A percentile compares a stretch with the other conserved stretches of the same genome.
These are phyloP conservation scores for Priceomyces castillae DNA, from an alignment of 805 yeast genomes.

Conservation along the genomic window DNA sequence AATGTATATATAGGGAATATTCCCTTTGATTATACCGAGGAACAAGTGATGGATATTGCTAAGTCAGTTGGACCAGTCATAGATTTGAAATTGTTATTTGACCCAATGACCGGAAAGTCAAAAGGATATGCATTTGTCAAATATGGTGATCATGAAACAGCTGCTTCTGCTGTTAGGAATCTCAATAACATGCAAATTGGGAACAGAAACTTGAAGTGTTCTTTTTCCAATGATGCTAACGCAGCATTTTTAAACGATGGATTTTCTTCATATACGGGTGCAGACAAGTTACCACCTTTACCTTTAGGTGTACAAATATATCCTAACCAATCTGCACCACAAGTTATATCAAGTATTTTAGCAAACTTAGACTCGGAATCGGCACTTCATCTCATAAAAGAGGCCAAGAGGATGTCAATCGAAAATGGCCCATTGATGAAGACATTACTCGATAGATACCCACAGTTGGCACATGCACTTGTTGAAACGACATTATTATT, in stretches of 20 bases:
- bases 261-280: conserved; percentile 13
- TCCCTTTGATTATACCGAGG: conserved; percentile 92
- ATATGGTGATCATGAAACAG: conserved; percentile 79
- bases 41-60: conserved; percentile 85
- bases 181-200: conserved; percentile 69
- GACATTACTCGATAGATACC: conserved; percentile 61
- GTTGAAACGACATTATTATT: conserved; percentile 60
- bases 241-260: conserved; percentile 11
- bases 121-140: conserved; percentile 89
- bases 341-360: conserved; percentile 46
- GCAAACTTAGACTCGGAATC: conserved; percentile 46
- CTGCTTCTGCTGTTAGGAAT: conserved; percentile 87
- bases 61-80: conserved; percentile 85
- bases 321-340: conserved; percentile 39
- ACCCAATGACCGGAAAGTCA: conserved; percentile 84
- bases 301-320: conserved; percentile 42
- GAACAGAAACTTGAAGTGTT: conserved; percentile 67
- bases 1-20: conserved; percentile 77
- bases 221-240: conserved; percentile 55
- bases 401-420: conserved; percentile 57
- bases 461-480: conserved; percentile 79
- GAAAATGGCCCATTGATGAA: conserved; percentile 58
- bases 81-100: conserved; percentile 73
- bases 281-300: conserved; percentile 34
- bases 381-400: conserved; percentile 49